Base-by-base conservation (phyloP, 352 stramenopile species). In the Globisporangium acanthophoron region DNA sequence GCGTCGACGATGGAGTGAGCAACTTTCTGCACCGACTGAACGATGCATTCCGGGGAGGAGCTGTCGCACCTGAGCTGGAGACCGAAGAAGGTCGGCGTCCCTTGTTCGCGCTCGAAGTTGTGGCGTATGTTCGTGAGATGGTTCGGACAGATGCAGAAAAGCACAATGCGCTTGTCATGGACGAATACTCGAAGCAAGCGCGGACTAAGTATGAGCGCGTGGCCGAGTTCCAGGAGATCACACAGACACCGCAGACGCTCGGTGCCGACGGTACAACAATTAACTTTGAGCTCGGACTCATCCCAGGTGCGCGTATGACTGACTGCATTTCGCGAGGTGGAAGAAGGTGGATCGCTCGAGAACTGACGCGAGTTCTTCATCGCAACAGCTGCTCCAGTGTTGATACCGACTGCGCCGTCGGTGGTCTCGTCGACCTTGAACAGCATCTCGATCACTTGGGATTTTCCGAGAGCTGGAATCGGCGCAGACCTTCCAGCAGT, bases 41-140 rank as follows among this genome's bases (percentile, higher is more conserved):
- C 9, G 78, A 90, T 54, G 82, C 74, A 0, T 92, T 89, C 65
- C 76, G 73, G 33, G 78, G 81, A 35, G 79, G 62, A 5, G 82
- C 64, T 15, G 53, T 67, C 6, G 44, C 20, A 24, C 39, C 58
- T 20, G 47, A 58, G 6, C 50, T 84, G 1, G 62, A 83, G 12
- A 53, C 68, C 21, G 64, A 77, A 11, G 56, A 70, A 39, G n/a
- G 51, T 4, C 44, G 67, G 24, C 49, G 57, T 0, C 47, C 33
- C 0, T 52, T 88, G n/a, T 59, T 61, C 9, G 67, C 58, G 1
- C 65, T 59, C 6, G 60, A 81, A n/a, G 43, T 90, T 21, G 45
- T 65, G 11, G 21, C 61, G n/a, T 88, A 83, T 50, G 73, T 88
- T 6, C n/a, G 65, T 16, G 43, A 35, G n/a, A 58, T 31, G 13